Evolutionary conservation across 441 rosid species (phyloP).

Genomic region (Populus tomentosa): DNA sequence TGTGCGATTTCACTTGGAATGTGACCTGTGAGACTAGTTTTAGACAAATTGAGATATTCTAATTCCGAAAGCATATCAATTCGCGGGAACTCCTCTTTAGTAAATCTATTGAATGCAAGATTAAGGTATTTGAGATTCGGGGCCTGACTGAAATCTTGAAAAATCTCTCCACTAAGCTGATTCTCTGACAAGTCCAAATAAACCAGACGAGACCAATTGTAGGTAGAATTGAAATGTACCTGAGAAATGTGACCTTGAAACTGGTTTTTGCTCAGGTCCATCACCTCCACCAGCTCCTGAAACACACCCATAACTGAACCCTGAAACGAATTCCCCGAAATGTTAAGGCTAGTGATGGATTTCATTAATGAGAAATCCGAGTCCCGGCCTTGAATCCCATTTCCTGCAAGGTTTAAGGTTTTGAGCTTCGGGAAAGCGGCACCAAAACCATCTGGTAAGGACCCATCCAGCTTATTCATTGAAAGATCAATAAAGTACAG

Average conservation of each 20-base stretch:
- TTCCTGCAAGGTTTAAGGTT: conserved; percentile 61
- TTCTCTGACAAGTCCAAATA: conserved; percentile 85
- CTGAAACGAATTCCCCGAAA: conserved; percentile 64
- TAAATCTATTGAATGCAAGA: conserved; percentile 74
- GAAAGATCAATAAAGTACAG: conserved; percentile 65
- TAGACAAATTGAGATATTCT: conserved; percentile 78
- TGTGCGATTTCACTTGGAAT: conserved; percentile 55
- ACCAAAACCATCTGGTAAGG: conserved; percentile 67
- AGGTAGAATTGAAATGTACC: conserved; percentile 59
- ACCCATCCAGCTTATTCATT: conserved; percentile 57
- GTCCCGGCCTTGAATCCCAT: conserved; percentile 53
- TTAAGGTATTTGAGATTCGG: conserved; percentile 62
- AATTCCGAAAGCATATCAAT: conserved; percentile 42
- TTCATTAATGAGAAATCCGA: conserved; percentile 46
- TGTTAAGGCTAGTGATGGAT: conserved; percentile 55
- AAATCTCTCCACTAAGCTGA: conserved; percentile 69
- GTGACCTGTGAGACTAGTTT: conserved; percentile 52
- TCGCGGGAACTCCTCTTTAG: conserved; percentile 50
- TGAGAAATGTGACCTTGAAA: conserved; percentile 77
- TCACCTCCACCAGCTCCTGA: conserved; percentile 40
- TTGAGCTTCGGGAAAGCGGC: conserved; percentile 69
- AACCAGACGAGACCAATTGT: conserved; percentile 57
- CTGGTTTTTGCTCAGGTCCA: conserved; percentile 76
- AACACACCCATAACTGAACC: conserved; percentile 57
- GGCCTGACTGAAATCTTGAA: conserved; percentile 39